Base-by-base conservation (phyloP, 352 stramenopile genomes). In the Phytophthora ohioensis region DNA sequence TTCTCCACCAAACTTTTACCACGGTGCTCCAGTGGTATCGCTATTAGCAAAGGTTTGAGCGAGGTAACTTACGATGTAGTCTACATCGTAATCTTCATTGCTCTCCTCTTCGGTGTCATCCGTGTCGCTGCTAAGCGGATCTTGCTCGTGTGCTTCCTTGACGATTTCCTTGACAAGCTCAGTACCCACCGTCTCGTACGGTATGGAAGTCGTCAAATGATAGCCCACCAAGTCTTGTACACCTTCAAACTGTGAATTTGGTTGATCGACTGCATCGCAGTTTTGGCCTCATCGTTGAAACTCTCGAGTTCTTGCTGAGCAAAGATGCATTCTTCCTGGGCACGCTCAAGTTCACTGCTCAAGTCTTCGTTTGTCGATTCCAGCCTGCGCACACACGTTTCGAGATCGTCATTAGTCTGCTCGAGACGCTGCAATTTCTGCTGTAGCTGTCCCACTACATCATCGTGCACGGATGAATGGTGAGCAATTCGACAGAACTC, bases 281-380 rank as follows among this genome's bases (percentile, higher is more conserved):
- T 36, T 43, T 56, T 6, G 6, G 42, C 30, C n/a, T 59, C 39
- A 13, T 60, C 32, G 12, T 60, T n/a, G 5, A 48, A 38, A 3
- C 17, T 42, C 41, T 67, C 60, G 39, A 59, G 60, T 13, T 67
- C 60, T 12, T 60, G 49, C 6, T 55, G 49, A 2, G 41, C 41
- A 34, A 67, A 67, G 10, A 67, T 41, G 13, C 41, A 85, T 57
- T 91, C 80, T 64, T 92, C 85, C 55, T 88, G 80, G 64, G 85
- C 81, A 36, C 82, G 75, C 68, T 92, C 85, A 58, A 92, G 80
- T 47, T 84, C 73, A 69, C 91, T 77, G 32, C 55, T 64, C 46
- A 93, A 56, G 67, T 91, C 85, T 41, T 77, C 76, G n/a, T 88
- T 80, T 5, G 85, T 91, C 12, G 83, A 80, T 67, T 88, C 64